Evolutionary conservation across 2,329 filamentous ascomycete species (phyloP).

Genomic region (Neoarthrinium moseri): DNA sequence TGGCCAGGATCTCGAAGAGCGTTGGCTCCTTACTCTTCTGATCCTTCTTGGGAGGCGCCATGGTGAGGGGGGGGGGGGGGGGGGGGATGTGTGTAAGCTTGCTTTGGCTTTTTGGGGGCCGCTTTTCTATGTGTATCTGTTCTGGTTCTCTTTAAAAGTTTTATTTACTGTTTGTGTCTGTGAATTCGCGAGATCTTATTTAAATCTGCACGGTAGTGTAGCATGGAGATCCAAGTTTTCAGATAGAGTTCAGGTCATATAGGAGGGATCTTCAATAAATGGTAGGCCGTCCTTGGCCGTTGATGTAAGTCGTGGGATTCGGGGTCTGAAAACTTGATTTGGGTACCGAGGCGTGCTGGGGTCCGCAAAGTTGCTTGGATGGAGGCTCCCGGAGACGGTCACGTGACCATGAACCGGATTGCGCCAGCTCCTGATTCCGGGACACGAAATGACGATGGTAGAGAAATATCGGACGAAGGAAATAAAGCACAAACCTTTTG

Average conservation of each 20-base stretch:
- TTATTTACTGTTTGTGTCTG: not conserved
- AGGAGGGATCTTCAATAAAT: too few relatives aligned
- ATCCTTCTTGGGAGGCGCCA: conserved; percentile 25
- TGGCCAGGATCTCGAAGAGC: conserved; percentile 60
- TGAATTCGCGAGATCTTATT: too few relatives aligned
- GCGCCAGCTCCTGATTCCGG: too few relatives aligned
- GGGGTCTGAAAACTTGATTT: conserved; percentile 4
- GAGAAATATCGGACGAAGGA: too few relatives aligned
- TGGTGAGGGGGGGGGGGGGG: conserved; percentile 2
- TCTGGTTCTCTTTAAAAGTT: not conserved
- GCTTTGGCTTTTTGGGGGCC: not conserved
- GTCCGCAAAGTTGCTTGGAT: not conserved
- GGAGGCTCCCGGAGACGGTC: not conserved
- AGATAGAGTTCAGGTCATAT: too few relatives aligned
- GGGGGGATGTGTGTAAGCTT: not conserved
- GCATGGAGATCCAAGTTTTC: too few relatives aligned
- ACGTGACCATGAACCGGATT: too few relatives aligned
- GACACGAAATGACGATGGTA: too few relatives aligned
- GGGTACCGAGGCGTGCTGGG: not conserved
- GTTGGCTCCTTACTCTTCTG: conserved; percentile 37
- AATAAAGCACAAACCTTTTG: not conserved
- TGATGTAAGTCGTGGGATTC: conserved; percentile 2
- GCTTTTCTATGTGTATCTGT: not conserved
- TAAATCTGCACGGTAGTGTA: too few relatives aligned
- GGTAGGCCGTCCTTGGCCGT: too few relatives aligned